A percentile compares a stretch with the other conserved stretches of the same genome.
Evolutionary conservation across 306 rosid species (phyloP).

Genomic region (Casuarina cunninghamiana): DNA sequence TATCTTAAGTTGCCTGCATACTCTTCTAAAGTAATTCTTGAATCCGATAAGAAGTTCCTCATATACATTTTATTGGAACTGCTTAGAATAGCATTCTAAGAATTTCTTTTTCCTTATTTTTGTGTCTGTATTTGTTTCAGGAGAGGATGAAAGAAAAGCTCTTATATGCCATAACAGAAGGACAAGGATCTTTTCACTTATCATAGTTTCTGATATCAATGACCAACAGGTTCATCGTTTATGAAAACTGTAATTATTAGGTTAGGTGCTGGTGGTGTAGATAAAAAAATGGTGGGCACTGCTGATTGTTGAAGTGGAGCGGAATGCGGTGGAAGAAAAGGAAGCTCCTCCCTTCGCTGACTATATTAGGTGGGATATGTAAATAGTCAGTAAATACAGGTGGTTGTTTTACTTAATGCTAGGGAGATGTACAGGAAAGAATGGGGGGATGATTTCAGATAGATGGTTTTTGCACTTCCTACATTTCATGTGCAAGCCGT

Average conservation of each 20-base stretch:
- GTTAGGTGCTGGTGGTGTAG: slow-evolving; percentile 52
- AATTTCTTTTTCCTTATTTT: background rate
- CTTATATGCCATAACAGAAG: slow-evolving; percentile 87
- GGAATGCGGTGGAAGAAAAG: slow-evolving; percentile 41
- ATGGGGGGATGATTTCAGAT: slow-evolving; percentile 19
- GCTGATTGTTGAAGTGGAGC: slow-evolving; percentile 38
- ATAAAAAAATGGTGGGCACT: slow-evolving; percentile 33
- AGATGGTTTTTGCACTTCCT: slow-evolving; percentile 29
- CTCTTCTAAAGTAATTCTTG: slow-evolving; percentile 68
- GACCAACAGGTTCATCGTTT: slow-evolving; percentile 23
- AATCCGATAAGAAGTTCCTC: background rate
- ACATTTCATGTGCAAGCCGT: slow-evolving; percentile 38
- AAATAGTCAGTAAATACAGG: slow-evolving; percentile 47
- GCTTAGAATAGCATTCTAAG: background rate
- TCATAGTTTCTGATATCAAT: slow-evolving; percentile 46
- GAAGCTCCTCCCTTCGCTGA: slow-evolving; percentile 49
- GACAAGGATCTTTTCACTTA: slow-evolving; percentile 98
- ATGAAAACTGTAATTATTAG: slow-evolving; percentile 72
- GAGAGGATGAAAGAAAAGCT: slow-evolving; percentile 92
- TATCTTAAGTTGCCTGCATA: slow-evolving; percentile 96
- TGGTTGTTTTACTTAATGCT: slow-evolving; percentile 33
- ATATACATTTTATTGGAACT: background rate
- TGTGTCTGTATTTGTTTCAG: slow-evolving; percentile 43
- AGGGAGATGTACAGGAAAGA: slow-evolving; percentile 47
- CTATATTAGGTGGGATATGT: slow-evolving; percentile 56